These are phyloP conservation scores for Diaporthe vaccinii DNA, from an alignment of 2,329 filamentous ascomycete genomes.

Conservation along the genomic window DNA sequence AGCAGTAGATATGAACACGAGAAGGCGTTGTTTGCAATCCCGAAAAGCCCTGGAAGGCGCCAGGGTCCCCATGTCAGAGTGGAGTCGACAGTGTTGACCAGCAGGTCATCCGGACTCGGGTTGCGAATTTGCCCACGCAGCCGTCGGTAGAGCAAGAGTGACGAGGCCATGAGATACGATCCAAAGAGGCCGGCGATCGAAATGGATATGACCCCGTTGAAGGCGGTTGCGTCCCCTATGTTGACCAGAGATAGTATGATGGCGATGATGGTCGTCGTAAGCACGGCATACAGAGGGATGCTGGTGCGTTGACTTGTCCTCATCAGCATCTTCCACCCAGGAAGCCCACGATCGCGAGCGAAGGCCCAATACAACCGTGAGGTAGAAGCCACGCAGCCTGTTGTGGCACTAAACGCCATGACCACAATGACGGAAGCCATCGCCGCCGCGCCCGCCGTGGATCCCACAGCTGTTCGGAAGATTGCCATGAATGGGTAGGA, in stretches of 20 bases:
- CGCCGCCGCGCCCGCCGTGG: conserved; percentile 41
- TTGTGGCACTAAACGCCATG: conserved; percentile 41
- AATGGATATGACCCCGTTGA: conserved; percentile 60
- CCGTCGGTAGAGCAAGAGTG: conserved; percentile 57
- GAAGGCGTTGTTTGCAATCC: conserved; percentile 67
- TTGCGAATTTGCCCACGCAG: conserved; percentile 3
- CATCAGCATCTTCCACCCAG: conserved; percentile 37
- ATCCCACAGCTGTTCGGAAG: conserved; percentile 44
- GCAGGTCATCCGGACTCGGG: neutral
- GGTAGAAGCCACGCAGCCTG: conserved; percentile 44
- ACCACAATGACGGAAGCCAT: conserved; percentile 45
- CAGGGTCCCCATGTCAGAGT: conserved; percentile 66
- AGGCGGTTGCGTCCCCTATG: conserved; percentile 51
- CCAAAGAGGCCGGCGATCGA: conserved; percentile 58
- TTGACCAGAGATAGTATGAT: conserved; percentile 47
- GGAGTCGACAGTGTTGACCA: conserved; percentile 26
- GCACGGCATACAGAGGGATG: conserved; percentile 45
- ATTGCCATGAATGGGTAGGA: conserved; percentile 48
- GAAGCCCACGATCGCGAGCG: conserved; percentile 45
- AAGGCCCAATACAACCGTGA: conserved; percentile 49
- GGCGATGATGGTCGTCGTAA: conserved; percentile 43
- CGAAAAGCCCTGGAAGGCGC: conserved; percentile 63
- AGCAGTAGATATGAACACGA: conserved; percentile 66
- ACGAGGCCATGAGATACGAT: conserved; percentile 57
- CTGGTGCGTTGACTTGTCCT: conserved; percentile 20